These are phyloP conservation scores for Phalaenopsis equestris DNA, from an alignment of 106 monocot species.

Conservation along the genomic window DNA sequence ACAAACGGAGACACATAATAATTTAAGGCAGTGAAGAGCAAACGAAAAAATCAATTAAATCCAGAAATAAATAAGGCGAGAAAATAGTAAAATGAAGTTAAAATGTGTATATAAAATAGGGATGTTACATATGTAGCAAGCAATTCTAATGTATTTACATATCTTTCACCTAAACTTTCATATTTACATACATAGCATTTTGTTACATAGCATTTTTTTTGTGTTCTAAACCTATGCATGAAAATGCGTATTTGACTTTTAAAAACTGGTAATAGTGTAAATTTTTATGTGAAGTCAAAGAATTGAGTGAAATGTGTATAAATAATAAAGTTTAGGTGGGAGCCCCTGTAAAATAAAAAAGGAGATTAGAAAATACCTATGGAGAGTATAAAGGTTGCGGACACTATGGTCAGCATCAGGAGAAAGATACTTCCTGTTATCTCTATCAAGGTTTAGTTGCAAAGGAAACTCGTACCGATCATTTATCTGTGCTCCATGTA, in stretches of 20 bases:
- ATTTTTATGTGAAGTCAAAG: too few relatives aligned
- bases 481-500: conserved; percentile 60
- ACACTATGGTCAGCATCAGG: conserved; percentile 81
- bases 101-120: too few relatives aligned
- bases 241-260: too few relatives aligned
- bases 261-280: too few relatives aligned
- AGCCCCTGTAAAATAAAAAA: not conserved
- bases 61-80: not conserved
- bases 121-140: too few relatives aligned
- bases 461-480: conserved; percentile 87
- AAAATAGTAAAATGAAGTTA: not conserved
- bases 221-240: too few relatives aligned
- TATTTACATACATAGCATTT: too few relatives aligned
- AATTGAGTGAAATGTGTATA: too few relatives aligned
- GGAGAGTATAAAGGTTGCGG: conserved; percentile 78
- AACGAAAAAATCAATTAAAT: not conserved
- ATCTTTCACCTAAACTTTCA: too few relatives aligned
- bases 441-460: conserved; percentile 79
- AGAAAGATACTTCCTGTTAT: conserved; percentile 81
- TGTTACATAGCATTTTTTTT: too few relatives aligned
- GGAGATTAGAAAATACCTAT: conserved; percentile 34
- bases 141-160: too few relatives aligned
- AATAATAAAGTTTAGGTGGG: too few relatives aligned
- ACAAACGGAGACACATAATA: not conserved
- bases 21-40: not conserved